Conservation (phyloP, 2,329 filamentous ascomycete species). For the Pseudogymnoascus pannorum region DNA sequence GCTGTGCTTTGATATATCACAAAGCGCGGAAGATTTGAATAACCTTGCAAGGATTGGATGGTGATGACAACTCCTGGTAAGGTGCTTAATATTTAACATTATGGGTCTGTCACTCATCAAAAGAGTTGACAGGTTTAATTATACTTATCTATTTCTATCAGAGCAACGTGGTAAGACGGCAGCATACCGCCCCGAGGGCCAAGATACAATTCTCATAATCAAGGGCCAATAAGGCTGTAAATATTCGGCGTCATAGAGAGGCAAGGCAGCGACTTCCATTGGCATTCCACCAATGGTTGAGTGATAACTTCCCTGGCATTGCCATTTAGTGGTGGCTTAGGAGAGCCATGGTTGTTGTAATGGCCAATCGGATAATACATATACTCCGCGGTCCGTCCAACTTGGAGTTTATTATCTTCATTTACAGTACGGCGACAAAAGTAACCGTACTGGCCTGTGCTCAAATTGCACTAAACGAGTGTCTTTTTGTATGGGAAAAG, state of each 20-base stretch:
- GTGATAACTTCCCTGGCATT: neutral
- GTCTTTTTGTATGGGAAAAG: too few species aligned
- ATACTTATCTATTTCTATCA: neutral
- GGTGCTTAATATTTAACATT: neutral
- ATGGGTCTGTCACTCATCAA: neutral
- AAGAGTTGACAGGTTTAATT: neutral
- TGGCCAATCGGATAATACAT: neutral
- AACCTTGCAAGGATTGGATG: neutral
- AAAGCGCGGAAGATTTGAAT: neutral
- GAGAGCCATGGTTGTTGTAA: neutral
- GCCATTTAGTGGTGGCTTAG: neutral
- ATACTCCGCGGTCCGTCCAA: neutral
- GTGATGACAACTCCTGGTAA: too few species aligned
- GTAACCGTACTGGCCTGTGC: too few species aligned
- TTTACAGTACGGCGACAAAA: too few species aligned
- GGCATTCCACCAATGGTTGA: neutral
- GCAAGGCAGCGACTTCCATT: neutral
- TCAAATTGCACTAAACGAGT: too few species aligned
- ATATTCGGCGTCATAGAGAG: too few species aligned
- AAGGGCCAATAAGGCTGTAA: neutral
- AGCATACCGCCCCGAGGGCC: neutral
- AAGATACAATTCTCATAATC: neutral
- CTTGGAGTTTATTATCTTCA: neutral
- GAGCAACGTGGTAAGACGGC: neutral
- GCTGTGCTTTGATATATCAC: neutral